Evolutionary conservation across 148 eudicot genomes (phyloP).

Genomic region (Rhododendron ovatum): DNA sequence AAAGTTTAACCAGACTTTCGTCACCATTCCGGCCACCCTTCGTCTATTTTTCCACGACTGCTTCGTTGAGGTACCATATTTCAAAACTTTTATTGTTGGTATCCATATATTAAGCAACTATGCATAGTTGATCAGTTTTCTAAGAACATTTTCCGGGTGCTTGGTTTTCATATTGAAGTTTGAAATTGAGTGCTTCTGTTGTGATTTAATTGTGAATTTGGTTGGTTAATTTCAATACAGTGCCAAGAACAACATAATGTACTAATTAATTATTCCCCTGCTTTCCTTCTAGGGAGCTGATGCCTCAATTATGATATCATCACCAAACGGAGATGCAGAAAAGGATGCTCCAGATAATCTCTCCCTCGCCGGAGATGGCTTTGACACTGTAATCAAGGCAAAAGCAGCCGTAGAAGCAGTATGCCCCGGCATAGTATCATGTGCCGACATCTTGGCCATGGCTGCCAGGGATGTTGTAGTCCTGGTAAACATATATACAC

Average conservation of each 20-base stretch:
- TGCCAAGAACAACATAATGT: not conserved
- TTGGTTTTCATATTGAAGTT: not conserved
- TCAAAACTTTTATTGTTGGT: not conserved
- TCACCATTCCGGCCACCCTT: constrained; percentile 65
- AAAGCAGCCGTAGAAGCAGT: constrained; percentile 70
- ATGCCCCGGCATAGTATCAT: constrained; percentile 78
- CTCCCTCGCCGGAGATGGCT: constrained; percentile 78
- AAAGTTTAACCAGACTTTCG: constrained; percentile 45
- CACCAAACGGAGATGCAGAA: constrained; percentile 67
- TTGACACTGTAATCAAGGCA: constrained; percentile 68
- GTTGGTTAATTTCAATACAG: not conserved
- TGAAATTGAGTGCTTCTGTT: not conserved
- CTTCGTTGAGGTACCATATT: constrained; percentile 47
- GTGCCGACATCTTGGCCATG: constrained; percentile 76
- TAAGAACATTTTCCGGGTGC: not conserved
- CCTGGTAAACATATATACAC: constrained; percentile 36
- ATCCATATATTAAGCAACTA: not conserved
- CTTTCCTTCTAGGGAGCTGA: constrained; percentile 63
- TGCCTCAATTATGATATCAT: constrained; percentile 65
- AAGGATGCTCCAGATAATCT: constrained; percentile 60
- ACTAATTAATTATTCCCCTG: not conserved
- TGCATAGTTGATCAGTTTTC: not conserved
- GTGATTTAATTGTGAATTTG: not conserved
- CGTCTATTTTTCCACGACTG: constrained; percentile 79
- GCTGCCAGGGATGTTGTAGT: constrained; percentile 68